Percentiles rank a stretch among this genome's conserved stretches.
phyloP scores from a whole-genome alignment of 768 basidiomycete genomes.

The Auriscalpium microsporum region DNA sequence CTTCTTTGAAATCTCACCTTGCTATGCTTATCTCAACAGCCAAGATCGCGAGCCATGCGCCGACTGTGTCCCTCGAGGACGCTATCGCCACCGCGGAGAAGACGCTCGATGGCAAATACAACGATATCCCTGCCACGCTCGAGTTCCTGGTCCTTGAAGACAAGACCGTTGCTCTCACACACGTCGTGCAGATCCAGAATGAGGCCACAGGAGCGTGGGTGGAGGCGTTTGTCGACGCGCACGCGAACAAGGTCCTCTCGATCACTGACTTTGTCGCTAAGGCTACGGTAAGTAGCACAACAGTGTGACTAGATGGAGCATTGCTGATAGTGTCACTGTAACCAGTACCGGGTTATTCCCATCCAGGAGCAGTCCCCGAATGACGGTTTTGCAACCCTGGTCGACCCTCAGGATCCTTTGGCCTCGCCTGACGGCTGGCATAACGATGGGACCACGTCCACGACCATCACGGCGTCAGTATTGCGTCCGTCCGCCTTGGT shows the following conservation, averaged over 20 bases:
- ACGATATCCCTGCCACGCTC: conserved; percentile 29
- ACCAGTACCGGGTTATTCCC: conserved; percentile 38
- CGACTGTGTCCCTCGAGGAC: conserved; percentile 26
- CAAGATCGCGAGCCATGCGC: conserved; percentile 25
- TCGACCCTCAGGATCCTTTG: conserved; percentile 43
- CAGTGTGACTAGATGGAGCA: too few relatives aligned
- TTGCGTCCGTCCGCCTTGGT: not conserved
- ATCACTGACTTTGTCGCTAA: conserved; percentile 45
- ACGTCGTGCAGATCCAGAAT: conserved; percentile 36
- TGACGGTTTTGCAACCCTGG: conserved; percentile 41
- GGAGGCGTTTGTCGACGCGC: conserved; percentile 53
- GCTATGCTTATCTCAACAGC: too few relatives aligned
- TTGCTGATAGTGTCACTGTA: too few relatives aligned
- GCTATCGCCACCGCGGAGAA: conserved; percentile 32
- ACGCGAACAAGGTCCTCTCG: conserved; percentile 39
- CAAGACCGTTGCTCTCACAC: conserved; percentile 30
- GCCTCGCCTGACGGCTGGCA: conserved; percentile 57
- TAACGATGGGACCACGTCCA: conserved; percentile 27
- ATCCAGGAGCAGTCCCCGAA: conserved; percentile 41
- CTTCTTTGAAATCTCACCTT: not conserved
- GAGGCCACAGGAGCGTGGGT: conserved; percentile 37
- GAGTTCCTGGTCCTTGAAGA: conserved; percentile 35
- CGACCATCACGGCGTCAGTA: conserved; percentile 21
- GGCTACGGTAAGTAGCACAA: conserved; percentile 18
- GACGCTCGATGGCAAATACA: conserved; percentile 32